Evolutionary conservation across 768 basidiomycete species (phyloP).

Genomic region (Termitomyces sp.): DNA sequence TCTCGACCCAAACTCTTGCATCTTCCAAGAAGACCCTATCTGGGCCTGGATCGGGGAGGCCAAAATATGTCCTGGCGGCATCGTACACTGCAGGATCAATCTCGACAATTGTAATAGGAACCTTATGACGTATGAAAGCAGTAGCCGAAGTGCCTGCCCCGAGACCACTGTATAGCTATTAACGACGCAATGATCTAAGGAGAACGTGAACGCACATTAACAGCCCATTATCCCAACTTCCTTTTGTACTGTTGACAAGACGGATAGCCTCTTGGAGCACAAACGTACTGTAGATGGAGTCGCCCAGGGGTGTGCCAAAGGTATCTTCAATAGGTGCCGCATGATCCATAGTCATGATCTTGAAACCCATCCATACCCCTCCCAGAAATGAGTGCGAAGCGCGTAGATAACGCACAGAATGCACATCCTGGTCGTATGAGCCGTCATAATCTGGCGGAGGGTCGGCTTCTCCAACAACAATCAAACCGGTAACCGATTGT

Average conservation of each 20-base stretch:
- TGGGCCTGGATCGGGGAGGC: slow-evolving; percentile 60
- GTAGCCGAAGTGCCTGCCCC: slow-evolving; percentile 82
- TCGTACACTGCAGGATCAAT: slow-evolving; percentile 89
- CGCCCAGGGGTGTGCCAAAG: slow-evolving; percentile 54
- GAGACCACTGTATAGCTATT: slow-evolving; percentile 60
- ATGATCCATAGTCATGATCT: slow-evolving; percentile 39
- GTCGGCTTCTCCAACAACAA: slow-evolving; percentile 76
- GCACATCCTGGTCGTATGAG: slow-evolving; percentile 31
- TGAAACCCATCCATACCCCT: slow-evolving; percentile 74
- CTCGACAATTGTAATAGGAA: slow-evolving; percentile 84
- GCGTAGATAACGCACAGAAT: slow-evolving; percentile 58
- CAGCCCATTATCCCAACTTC: slow-evolving; percentile 50
- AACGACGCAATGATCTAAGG: slow-evolving; percentile 4
- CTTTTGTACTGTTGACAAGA: slow-evolving; percentile 52
- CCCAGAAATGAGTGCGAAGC: slow-evolving; percentile 65
- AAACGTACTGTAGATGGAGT: slow-evolving; percentile 84
- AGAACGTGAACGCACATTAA: slow-evolving; percentile 56
- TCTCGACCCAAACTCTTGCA: slow-evolving; percentile 66
- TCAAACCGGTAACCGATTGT: slow-evolving; percentile 72
- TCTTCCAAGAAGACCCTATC: slow-evolving; percentile 71
- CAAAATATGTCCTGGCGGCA: slow-evolving; percentile 78
- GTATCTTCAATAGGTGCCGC: slow-evolving; percentile 45
- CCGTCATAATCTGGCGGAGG: slow-evolving; percentile 30
- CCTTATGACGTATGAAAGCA: slow-evolving; percentile 63
- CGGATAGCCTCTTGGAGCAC: slow-evolving; percentile 83